Conservation (phyloP, 768 basidiomycete genomes). For the Lactarius quietus region DNA sequence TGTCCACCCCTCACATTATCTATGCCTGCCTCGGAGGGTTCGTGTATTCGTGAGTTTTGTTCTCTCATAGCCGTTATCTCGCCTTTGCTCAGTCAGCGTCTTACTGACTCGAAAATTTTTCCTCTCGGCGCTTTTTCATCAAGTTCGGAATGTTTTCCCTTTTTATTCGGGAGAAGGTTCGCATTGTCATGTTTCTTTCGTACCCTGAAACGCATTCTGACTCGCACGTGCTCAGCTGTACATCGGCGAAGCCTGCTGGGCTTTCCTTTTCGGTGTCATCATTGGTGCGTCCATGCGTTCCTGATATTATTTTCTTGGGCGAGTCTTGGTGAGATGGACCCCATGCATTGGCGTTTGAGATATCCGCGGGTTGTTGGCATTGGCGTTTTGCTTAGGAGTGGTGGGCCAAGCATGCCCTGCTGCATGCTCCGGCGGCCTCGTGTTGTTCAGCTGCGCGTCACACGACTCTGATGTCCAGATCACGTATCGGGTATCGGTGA, state of each 20-base stretch:
- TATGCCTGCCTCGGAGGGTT: conserved; percentile 82
- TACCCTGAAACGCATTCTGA: neutral
- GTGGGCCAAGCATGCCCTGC: neutral
- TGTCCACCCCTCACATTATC: conserved; percentile 66
- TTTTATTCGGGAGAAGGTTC: conserved; percentile 80
- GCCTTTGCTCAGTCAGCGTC: neutral
- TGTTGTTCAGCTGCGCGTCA: neutral
- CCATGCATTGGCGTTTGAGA: neutral
- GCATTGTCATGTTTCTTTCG: conserved; percentile 21
- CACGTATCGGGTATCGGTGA: neutral
- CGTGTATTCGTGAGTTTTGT: conserved; percentile 54
- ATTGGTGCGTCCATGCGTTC: conserved; percentile 51
- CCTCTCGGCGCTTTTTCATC: neutral
- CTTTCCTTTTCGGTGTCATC: conserved; percentile 89
- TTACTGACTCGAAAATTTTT: neutral
- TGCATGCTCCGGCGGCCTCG: neutral
- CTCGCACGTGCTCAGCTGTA: conserved; percentile 52
- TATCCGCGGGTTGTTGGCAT: too few species aligned
- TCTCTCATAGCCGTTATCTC: neutral
- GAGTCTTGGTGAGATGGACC: neutral
- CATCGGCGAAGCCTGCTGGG: conserved; percentile 95
- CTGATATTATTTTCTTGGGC: neutral
- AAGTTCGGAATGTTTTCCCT: conserved; percentile 96
- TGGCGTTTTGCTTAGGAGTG: neutral
- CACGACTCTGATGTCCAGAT: neutral